Percentiles rank a stretch among this genome's conserved stretches.
These are phyloP conservation scores for Tolypocladium pustulatum DNA, from an alignment of 2,329 filamentous ascomycete species.

Conservation along the genomic window DNA sequence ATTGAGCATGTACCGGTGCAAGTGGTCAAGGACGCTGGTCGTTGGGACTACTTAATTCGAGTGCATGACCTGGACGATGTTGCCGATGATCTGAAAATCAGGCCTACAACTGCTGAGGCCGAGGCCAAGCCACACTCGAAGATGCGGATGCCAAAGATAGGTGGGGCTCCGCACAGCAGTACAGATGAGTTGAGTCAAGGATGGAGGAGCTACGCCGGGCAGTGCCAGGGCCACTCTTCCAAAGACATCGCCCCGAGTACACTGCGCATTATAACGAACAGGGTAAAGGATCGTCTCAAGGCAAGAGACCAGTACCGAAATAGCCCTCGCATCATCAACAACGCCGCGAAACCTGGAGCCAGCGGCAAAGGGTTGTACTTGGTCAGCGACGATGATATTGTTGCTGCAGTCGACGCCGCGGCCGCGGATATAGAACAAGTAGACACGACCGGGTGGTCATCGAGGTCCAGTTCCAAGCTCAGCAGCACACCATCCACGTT, in stretches of 20 bases:
- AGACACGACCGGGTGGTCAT: neutral
- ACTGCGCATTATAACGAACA: neutral
- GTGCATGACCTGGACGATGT: constrained; percentile 2
- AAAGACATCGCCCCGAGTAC: neutral
- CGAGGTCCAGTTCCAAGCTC: neutral
- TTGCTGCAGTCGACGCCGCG: constrained; percentile 1
- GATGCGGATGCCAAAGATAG: too few relatives aligned
- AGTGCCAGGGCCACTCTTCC: neutral
- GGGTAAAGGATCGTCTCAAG: constrained; percentile 1
- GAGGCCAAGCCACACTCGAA: neutral
- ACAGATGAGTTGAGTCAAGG: neutral
- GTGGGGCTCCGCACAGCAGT: neutral
- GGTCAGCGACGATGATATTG: constrained; percentile 7
- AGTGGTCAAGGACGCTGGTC: constrained; percentile 1
- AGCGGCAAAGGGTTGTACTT: constrained; percentile 5
- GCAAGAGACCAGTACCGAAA: neutral
- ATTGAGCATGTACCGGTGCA: constrained; percentile 6
- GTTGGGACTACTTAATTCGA: constrained; percentile 4
- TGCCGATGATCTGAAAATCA: neutral
- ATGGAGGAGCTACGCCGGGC: neutral
- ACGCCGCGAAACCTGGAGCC: neutral
- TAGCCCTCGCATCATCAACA: neutral
- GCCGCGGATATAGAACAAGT: neutral
- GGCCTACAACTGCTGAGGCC: neutral
- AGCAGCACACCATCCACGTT: neutral